A percentile compares a stretch with the other conserved stretches of the same genome.
These are phyloP conservation scores for Pythium pyrilobum DNA, from an alignment of 352 stramenopile species.

Conservation along the genomic window DNA sequence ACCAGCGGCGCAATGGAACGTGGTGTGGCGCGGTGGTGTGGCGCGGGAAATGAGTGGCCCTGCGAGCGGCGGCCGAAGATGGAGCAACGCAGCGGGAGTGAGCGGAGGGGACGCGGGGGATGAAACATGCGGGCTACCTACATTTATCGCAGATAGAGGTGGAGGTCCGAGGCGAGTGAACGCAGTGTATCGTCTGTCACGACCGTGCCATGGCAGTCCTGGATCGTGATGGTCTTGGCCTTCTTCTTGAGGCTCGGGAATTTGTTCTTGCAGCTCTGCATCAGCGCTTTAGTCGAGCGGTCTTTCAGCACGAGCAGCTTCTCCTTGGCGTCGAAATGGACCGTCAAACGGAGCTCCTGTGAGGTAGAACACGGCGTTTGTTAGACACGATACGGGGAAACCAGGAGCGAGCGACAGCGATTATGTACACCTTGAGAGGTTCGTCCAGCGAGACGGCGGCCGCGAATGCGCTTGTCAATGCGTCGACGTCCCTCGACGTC, in stretches of 20 bases:
- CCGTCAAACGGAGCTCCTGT: constrained; percentile 28
- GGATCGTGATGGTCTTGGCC: constrained; percentile 17
- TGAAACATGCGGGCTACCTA: too few species aligned
- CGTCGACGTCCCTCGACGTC: neutral
- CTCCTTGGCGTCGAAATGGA: constrained; percentile 28
- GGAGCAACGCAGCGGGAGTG: neutral
- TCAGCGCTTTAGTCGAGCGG: constrained; percentile 23
- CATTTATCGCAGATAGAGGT: constrained; percentile 31
- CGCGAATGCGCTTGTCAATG: constrained; percentile 14
- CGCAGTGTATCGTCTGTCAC: constrained; percentile 21
- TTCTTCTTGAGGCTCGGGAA: constrained; percentile 28
- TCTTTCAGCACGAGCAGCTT: constrained; percentile 34
- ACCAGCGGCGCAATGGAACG: constrained; percentile 9
- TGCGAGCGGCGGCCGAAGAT: neutral
- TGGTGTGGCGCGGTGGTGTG: constrained; percentile 24
- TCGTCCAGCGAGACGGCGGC: constrained; percentile 13
- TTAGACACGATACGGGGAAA: neutral
- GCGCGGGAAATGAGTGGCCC: constrained; percentile 15
- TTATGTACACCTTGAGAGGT: too few species aligned
- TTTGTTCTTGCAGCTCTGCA: constrained; percentile 33
- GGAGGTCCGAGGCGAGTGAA: constrained; percentile 22
- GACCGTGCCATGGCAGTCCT: constrained; percentile 25
- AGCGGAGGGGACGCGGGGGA: neutral
- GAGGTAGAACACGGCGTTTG: neutral
- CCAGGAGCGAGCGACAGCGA: neutral